These are phyloP conservation scores for Gyromitra esculenta DNA, from an alignment of 2,329 filamentous ascomycete species.

Conservation along the genomic window DNA sequence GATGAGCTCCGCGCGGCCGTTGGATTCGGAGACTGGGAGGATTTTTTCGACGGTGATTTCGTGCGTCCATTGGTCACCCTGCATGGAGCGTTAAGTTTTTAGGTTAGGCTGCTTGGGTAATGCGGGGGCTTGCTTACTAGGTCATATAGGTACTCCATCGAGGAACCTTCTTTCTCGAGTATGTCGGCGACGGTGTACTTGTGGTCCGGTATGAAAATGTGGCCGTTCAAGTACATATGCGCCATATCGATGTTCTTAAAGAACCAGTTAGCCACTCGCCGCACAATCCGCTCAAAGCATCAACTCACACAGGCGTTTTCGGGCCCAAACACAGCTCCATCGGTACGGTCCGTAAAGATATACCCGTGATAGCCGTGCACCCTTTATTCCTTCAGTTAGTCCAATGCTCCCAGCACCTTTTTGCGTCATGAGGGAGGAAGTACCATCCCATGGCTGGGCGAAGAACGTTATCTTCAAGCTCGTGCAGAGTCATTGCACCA, in stretches of 20 bases:
- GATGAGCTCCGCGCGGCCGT: constrained; percentile 29
- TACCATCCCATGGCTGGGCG: constrained; percentile 45
- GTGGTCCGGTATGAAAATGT: constrained; percentile 33
- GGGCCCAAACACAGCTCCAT: constrained; percentile 48
- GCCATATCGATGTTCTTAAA: constrained; percentile 38
- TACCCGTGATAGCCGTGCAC: constrained; percentile 49
- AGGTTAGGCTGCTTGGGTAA: not conserved
- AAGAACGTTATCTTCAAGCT: constrained; percentile 43
- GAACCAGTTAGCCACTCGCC: not conserved
- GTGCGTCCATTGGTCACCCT: constrained; percentile 44
- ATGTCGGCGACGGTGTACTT: constrained; percentile 47
- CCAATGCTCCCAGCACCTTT: not conserved
- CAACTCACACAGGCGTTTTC: constrained; percentile 23
- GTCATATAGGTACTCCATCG: constrained; percentile 44
- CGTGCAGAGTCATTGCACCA: constrained; percentile 23
- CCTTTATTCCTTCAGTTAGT: constrained; percentile 17
- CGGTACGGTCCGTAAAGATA: constrained; percentile 41
- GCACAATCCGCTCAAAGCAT: not conserved
- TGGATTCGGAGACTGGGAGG: constrained; percentile 23
- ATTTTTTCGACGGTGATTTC: constrained; percentile 47
- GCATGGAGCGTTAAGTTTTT: not conserved
- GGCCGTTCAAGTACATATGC: constrained; percentile 27
- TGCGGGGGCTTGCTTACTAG: constrained; percentile 19
- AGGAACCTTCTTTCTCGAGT: constrained; percentile 9
- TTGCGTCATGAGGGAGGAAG: not conserved